phyloP scores from a whole-genome alignment of 2,329 filamentous ascomycete species.

The Colletotrichum abscissum region DNA sequence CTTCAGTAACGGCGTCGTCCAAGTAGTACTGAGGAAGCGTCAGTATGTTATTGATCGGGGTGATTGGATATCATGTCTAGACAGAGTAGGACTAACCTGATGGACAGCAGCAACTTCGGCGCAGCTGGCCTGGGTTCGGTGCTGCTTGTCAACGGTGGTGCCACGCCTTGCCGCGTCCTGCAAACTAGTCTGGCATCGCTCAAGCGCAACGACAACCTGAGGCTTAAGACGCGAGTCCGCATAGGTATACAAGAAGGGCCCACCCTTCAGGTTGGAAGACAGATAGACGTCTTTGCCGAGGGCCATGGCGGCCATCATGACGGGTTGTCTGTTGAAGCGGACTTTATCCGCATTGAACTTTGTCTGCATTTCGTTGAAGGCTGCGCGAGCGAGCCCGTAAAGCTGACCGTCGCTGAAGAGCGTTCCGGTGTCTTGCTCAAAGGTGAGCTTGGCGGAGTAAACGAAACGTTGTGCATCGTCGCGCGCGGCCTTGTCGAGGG shows the following conservation, averaged over 20 bases:
- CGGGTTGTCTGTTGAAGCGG: not conserved
- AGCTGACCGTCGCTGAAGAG: not conserved
- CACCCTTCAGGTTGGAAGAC: not conserved
- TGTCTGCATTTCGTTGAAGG: not conserved
- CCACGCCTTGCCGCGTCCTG: not conserved
- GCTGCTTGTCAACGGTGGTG: not conserved
- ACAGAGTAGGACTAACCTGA: not conserved
- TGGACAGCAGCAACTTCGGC: not conserved
- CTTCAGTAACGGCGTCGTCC: not conserved
- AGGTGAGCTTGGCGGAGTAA: not conserved
- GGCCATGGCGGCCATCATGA: conserved; percentile 1
- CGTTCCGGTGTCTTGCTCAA: not conserved
- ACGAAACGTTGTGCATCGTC: not conserved
- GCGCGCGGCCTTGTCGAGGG: not conserved
- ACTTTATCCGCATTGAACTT: not conserved
- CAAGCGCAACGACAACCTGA: not conserved
- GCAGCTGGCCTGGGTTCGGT: not conserved
- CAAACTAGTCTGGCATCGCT: not conserved
- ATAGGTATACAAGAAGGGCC: not conserved
- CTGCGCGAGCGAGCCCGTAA: not conserved
- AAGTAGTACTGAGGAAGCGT: not conserved
- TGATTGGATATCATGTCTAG: not conserved
- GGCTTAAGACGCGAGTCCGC: not conserved
- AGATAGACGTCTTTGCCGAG: not conserved
- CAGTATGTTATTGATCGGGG: not conserved